These are phyloP conservation scores for Epichloe sylvatica DNA, from an alignment of 2,329 filamentous ascomycete species.

Conservation along the genomic window DNA sequence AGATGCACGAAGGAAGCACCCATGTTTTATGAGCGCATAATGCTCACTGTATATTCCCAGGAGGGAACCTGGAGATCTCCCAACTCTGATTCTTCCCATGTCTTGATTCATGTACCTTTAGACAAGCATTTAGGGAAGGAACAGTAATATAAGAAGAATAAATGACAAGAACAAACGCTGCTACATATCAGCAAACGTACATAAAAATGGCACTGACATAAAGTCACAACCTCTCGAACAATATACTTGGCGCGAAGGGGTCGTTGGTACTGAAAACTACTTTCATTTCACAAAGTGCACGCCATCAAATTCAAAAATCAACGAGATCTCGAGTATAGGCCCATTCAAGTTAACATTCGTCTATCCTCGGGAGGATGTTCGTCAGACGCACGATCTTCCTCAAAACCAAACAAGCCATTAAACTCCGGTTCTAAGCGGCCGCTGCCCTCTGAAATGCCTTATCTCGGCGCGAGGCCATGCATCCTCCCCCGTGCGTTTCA, in stretches of 20 bases:
- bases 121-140: slow-evolving; percentile 17
- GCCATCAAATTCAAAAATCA: too few relatives aligned
- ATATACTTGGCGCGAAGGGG: too few relatives aligned
- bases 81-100: slow-evolving; percentile 28
- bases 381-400: slow-evolving; percentile 29
- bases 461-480: slow-evolving; percentile 13
- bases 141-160: slow-evolving; percentile 16
- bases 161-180: not conserved
- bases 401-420: slow-evolving; percentile 31
- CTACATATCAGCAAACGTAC: too few relatives aligned
- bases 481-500: slow-evolving; percentile 7
- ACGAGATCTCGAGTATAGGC: slow-evolving; percentile 8
- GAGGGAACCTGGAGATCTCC: slow-evolving; percentile 22
- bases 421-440: slow-evolving; percentile 33
- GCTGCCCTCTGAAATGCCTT: slow-evolving; percentile 25
- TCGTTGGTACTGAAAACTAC: too few relatives aligned
- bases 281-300: too few relatives aligned
- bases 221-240: too few relatives aligned
- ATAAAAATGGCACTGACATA: too few relatives aligned
- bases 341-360: slow-evolving; percentile 29
- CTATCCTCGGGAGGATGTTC: slow-evolving; percentile 29
- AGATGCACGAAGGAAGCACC: slow-evolving; percentile 8
- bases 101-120: slow-evolving; percentile 25
- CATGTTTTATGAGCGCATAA: slow-evolving; percentile 15
- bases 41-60: slow-evolving; percentile 25